Evolutionary conservation across 2,329 filamentous ascomycete genomes (phyloP).

Genomic region (Apiospora arundinis): DNA sequence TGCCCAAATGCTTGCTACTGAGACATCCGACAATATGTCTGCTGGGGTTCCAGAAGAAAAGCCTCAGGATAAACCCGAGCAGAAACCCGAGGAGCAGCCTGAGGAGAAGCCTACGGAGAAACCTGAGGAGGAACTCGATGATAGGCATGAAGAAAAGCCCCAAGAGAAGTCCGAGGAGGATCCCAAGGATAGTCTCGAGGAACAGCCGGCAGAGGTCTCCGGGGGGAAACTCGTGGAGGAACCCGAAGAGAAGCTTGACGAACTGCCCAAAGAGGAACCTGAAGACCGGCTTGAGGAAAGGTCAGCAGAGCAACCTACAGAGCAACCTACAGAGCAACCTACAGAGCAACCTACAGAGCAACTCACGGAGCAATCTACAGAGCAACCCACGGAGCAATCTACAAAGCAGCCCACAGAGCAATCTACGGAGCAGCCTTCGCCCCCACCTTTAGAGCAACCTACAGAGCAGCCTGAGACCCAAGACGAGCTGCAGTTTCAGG

Average conservation of each 20-base stretch:
- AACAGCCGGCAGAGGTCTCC: neutral
- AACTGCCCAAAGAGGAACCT: neutral
- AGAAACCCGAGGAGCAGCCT: neutral
- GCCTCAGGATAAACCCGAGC: neutral
- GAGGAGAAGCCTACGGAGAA: neutral
- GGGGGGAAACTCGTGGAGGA: neutral
- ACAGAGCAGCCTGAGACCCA: neutral
- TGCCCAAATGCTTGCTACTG: neutral
- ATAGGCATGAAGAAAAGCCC: neutral
- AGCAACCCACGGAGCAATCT: neutral
- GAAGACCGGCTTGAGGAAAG: neutral
- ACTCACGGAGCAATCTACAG: too few relatives aligned
- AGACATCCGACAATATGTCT: neutral
- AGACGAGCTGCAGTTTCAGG: neutral
- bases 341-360: neutral
- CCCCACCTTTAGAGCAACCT: too few relatives aligned
- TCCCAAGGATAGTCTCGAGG: neutral
- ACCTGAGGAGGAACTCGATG: neutral
- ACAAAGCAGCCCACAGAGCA: neutral
- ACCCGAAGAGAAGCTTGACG: neutral
- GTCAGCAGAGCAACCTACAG: neutral
- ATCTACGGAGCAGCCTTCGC: neutral
- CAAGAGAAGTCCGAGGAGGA: neutral
- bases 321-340: neutral
- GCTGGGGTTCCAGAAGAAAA: neutral